Conservation (phyloP, 257 asterid species). For the Capsicum baccatum region DNA sequence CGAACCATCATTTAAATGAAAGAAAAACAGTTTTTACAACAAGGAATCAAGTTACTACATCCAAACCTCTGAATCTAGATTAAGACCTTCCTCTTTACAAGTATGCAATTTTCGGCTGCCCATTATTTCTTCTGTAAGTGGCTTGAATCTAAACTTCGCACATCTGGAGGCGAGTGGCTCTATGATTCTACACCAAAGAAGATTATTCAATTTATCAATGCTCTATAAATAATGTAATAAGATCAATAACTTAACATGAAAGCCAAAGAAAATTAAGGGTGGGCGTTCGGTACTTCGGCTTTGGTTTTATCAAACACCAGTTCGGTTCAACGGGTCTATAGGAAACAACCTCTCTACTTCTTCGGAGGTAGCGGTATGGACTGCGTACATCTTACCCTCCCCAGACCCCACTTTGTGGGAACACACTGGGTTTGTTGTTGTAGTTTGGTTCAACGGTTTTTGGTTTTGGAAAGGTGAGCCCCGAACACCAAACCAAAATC, state of each 20-base stretch:
- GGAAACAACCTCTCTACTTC: too few species aligned
- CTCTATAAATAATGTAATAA: background rate
- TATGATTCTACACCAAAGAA: constrained; percentile 61
- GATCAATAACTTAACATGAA: background rate
- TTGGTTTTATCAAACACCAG: too few species aligned
- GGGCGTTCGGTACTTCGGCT: too few species aligned
- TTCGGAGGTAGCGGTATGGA: too few species aligned
- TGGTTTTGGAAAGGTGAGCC: too few species aligned
- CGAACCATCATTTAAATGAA: background rate
- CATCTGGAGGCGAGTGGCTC: constrained; percentile 99
- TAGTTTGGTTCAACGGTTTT: too few species aligned
- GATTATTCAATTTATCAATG: constrained; percentile 21
- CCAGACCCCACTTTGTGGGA: too few species aligned
- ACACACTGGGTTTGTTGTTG: too few species aligned
- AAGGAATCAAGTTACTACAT: background rate
- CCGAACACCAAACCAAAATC: too few species aligned
- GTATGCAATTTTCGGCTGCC: constrained; percentile 71
- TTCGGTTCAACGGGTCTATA: too few species aligned
- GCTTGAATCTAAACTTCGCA: constrained; percentile 96
- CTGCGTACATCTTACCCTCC: too few species aligned
- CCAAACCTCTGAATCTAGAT: constrained; percentile 87
- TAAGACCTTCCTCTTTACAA: constrained; percentile 86
- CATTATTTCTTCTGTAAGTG: constrained; percentile 92
- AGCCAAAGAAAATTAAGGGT: background rate
- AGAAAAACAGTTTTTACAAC: background rate